Evolutionary conservation across 2,329 filamentous ascomycete genomes (phyloP).

Genomic region (Diaporthe eres): DNA sequence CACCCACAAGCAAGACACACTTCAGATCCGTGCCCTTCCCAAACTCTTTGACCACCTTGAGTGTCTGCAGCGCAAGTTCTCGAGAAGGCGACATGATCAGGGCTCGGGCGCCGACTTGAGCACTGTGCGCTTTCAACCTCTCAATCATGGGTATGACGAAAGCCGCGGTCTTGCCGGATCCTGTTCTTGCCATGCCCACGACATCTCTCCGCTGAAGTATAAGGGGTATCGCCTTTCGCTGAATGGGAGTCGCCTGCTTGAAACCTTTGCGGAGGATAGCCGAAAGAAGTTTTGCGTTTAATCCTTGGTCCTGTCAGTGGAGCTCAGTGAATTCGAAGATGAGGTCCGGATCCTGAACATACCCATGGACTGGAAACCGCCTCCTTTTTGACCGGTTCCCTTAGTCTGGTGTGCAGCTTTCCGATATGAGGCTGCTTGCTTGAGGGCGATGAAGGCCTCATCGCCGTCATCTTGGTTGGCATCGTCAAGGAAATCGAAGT

Average conservation of each 20-base stretch:
- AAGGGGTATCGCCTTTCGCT: constrained; percentile 95
- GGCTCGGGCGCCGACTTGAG: constrained; percentile 86
- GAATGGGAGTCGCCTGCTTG: constrained; percentile 95
- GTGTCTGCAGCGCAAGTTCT: constrained; percentile 93
- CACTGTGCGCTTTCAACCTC: constrained; percentile 88
- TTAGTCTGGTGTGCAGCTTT: constrained; percentile 81
- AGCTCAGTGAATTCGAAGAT: background rate
- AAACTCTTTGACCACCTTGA: constrained; percentile 97
- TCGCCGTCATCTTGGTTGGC: constrained; percentile 76
- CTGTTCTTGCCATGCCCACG: constrained; percentile 99
- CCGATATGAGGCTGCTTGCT: constrained; percentile 88
- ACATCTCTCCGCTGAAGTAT: constrained; percentile 93
- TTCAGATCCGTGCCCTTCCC: constrained; percentile 91
- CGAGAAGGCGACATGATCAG: constrained; percentile 92
- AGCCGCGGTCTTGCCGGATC: constrained; percentile 97
- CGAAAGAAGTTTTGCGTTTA: constrained; percentile 87
- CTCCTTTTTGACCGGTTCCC: constrained; percentile 92
- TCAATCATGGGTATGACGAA: constrained; percentile 99
- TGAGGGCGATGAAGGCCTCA: constrained; percentile 90
- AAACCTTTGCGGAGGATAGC: constrained; percentile 96
- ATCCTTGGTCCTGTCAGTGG: constrained; percentile 59
- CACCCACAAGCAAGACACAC: constrained; percentile 91
- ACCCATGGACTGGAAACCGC: constrained; percentile 96
- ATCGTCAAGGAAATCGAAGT: constrained; percentile 65
- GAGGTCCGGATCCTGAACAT: constrained; percentile 44